These are phyloP conservation scores for Eutypella sp. DNA, from an alignment of 2,329 filamentous ascomycete species.

Conservation along the genomic window DNA sequence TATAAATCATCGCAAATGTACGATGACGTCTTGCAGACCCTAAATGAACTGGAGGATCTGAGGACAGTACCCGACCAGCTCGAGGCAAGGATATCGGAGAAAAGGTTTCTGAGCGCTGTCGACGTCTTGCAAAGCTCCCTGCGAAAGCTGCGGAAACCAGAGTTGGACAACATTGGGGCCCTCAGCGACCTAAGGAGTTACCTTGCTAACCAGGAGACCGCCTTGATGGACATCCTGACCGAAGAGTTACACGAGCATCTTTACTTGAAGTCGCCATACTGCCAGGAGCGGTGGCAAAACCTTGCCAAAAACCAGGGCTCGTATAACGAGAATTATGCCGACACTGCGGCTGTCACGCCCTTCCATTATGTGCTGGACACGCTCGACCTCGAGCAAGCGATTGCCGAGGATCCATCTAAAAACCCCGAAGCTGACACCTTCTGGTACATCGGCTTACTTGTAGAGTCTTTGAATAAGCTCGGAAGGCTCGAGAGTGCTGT, in stretches of 20 bases:
- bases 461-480: slow-evolving; percentile 87
- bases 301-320: slow-evolving; percentile 64
- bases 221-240: slow-evolving; percentile 89
- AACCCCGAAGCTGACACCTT: slow-evolving; percentile 97
- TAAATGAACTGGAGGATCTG: slow-evolving; percentile 82
- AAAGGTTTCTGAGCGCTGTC: slow-evolving; percentile 87
- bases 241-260: slow-evolving; percentile 96
- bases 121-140: slow-evolving; percentile 86
- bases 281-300: slow-evolving; percentile 89
- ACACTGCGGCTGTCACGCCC: slow-evolving; percentile 41
- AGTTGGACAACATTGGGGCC: slow-evolving; percentile 87
- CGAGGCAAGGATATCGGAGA: slow-evolving; percentile 92
- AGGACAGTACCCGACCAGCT: slow-evolving; percentile 86
- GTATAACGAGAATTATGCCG: slow-evolving; percentile 43
- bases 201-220: slow-evolving; percentile 86
- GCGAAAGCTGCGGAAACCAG: slow-evolving; percentile 76
- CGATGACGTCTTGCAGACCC: slow-evolving; percentile 78
- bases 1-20: slow-evolving; percentile 85
- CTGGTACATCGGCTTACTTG: slow-evolving; percentile 80
- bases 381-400: slow-evolving; percentile 54
- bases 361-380: slow-evolving; percentile 57
- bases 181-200: slow-evolving; percentile 82
- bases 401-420: slow-evolving; percentile 82
- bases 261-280: slow-evolving; percentile 96
- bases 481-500: slow-evolving; percentile 80